Base-by-base conservation (phyloP, 768 basidiomycete species). In the Boletales sp. region DNA sequence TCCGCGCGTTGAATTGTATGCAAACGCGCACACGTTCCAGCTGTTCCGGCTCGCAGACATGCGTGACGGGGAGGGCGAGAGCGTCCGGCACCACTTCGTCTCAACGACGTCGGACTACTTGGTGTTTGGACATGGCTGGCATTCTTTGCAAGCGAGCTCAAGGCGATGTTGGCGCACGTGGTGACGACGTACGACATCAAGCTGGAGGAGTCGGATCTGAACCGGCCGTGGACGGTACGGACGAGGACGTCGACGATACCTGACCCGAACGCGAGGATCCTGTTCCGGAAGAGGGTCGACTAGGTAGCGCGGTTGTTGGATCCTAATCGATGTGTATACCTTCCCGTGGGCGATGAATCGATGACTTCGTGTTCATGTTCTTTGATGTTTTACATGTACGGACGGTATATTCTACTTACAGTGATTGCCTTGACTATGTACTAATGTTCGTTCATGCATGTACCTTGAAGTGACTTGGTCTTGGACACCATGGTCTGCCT, bases 41-140 rank as follows among this genome's bases (percentile, higher is more conserved):
- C 74, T 74, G 0, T 79, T 77, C 62, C 76, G 81, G 7, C 82
- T 79, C 55, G 64, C 69, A 0, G 59, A 69, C 12, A 62, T 71
- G 54, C 55, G 65, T 40, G 64, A 73, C 13, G 55, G 48, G 30
- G 58, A 67, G 2, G 69, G 55, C 2, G 72, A 74, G 19, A 52
- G 47, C 10, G 50, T 43, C 2, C 71, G 67, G 51, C 60, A 73
- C 40, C 70, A 69, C 43, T 66, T 71, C 37, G 65, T 66, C 21
- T 66, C 70, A n/a, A 69, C 72, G 0, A 55, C 59, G 30, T 62
- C 36, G 31, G 61, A 55, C 6, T 76, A 62, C 48, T 41, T 76
- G 21, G 48, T 63, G 1, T 78, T 78, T 57, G 75, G 76, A 13
- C 53, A 61, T 10, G 61, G 67, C 24, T 53, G 38, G 45, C 64